phyloP scores from a whole-genome alignment of 805 yeast species.

The Starmerella apis region DNA sequence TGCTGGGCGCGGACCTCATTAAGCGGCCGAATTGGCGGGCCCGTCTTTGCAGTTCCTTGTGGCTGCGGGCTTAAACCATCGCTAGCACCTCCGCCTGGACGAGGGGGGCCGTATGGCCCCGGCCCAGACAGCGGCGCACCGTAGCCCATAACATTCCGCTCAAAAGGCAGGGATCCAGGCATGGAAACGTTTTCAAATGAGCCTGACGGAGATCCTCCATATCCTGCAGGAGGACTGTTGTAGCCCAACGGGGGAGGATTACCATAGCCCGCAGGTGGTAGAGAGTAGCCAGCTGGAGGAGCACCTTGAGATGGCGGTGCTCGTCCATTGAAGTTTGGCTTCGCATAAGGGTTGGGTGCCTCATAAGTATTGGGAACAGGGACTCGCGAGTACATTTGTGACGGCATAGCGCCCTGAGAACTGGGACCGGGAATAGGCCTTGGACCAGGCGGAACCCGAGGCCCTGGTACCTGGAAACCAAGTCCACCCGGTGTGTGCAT shows the following conservation, averaged over 20 bases:
- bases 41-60: slow-evolving; percentile 7
- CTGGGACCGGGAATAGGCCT: neutral
- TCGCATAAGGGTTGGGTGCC: neutral
- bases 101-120: slow-evolving; percentile 1
- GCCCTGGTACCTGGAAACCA: neutral
- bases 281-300: neutral
- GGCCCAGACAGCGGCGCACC: neutral
- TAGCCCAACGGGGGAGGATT: neutral
- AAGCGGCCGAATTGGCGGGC: slow-evolving; percentile 12
- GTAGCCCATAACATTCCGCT: neutral
- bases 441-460: neutral
- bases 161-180: neutral
- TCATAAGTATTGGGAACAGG: neutral
- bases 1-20: slow-evolving; percentile 18
- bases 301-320: neutral
- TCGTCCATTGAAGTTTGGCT: neutral
- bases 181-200: neutral
- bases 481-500: neutral
- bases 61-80: neutral
- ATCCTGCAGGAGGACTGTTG: neutral
- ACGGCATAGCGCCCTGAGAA: neutral
- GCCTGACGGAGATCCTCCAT: neutral
- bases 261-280: neutral
- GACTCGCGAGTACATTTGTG: neutral
- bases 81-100: neutral